Conservation (phyloP, 2,329 filamentous ascomycete genomes). For the Fusarium sp. region DNA sequence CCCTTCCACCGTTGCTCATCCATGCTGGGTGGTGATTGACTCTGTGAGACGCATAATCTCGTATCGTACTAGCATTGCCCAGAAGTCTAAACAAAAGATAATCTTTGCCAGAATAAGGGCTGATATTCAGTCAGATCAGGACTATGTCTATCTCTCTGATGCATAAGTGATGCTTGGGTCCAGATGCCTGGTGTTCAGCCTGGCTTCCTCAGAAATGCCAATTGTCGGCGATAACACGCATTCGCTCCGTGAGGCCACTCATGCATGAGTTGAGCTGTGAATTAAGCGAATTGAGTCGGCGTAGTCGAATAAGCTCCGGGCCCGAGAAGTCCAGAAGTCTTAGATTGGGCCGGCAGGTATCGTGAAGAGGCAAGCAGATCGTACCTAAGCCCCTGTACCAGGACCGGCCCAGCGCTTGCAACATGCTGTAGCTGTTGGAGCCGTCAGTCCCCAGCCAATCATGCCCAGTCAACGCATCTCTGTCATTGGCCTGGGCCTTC, state of each 20-base stretch:
- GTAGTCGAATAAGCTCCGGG: slow-evolving; percentile 12
- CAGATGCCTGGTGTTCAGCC: background rate
- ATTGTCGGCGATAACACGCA: background rate
- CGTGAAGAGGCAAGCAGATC: slow-evolving; percentile 8
- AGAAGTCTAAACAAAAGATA: background rate
- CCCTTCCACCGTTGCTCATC: slow-evolving; percentile 16
- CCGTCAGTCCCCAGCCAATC: slow-evolving; percentile 9
- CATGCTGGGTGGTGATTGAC: slow-evolving; percentile 11
- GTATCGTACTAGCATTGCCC: slow-evolving; percentile 2
- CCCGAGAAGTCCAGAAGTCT: slow-evolving; percentile 17
- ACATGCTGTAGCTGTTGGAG: slow-evolving; percentile 37
- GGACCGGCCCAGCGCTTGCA: slow-evolving; percentile 24
- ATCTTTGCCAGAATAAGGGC: background rate
- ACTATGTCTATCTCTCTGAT: background rate
- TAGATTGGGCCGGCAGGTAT: slow-evolving; percentile 8
- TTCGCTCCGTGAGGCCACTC: background rate
- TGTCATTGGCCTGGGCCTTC: slow-evolving; percentile 2
- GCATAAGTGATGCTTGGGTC: background rate
- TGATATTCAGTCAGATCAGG: background rate
- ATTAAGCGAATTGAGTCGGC: slow-evolving; percentile 12
- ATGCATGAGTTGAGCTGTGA: background rate
- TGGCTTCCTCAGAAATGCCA: background rate
- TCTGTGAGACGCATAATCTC: slow-evolving; percentile 1
- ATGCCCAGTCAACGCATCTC: slow-evolving; percentile 5
- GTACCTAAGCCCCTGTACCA: background rate